Evolutionary conservation across 257 asterid species (phyloP).

Genomic region (Nicotiana undulata): DNA sequence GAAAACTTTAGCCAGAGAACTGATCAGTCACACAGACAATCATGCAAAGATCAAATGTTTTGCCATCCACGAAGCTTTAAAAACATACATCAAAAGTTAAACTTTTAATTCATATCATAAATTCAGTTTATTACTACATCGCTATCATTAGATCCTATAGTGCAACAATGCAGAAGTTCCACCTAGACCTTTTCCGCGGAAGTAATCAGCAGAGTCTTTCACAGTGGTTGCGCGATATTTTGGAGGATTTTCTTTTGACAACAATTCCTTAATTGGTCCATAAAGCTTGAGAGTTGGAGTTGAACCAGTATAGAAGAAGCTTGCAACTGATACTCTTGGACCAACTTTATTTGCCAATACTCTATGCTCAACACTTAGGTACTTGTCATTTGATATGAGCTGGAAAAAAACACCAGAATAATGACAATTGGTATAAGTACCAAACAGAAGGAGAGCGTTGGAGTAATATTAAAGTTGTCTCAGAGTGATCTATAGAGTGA

Average conservation of each 20-base stretch:
- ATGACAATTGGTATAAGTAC: neutral
- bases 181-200: constrained; percentile 36
- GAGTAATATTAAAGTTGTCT: no score
- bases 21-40: neutral
- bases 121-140: no score
- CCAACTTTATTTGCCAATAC: constrained; percentile 39
- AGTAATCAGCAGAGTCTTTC: constrained; percentile 29
- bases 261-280: constrained; percentile 47
- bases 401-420: constrained; percentile 3
- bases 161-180: constrained; percentile 41
- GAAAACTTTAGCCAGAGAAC: neutral
- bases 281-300: constrained; percentile 23
- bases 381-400: constrained; percentile 58
- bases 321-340: constrained; percentile 53
- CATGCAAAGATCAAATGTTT: neutral
- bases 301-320: constrained; percentile 46
- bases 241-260: constrained; percentile 41
- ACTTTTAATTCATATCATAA: no score
- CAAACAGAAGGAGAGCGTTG: no score
- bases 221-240: constrained; percentile 46
- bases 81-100: no score
- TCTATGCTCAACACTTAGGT: constrained; percentile 45
- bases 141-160: constrained; percentile 26
- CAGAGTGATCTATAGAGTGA: no score
- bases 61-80: no score